These are phyloP conservation scores for Talaromyces verruculosus DNA, from an alignment of 2,329 filamentous ascomycete genomes.

Conservation along the genomic window DNA sequence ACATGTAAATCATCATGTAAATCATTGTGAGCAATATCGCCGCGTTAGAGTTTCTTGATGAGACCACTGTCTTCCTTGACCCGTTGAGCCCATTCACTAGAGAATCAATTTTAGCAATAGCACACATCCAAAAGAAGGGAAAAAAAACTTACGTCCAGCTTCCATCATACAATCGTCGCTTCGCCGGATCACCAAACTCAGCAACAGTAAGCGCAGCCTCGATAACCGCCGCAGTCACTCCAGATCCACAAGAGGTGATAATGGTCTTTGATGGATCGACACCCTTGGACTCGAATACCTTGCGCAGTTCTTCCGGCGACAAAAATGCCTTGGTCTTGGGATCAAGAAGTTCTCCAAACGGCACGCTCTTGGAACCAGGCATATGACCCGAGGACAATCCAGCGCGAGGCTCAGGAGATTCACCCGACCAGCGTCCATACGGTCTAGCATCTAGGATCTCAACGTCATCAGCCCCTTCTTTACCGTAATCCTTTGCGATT, in stretches of 20 bases:
- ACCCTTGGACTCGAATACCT: constrained; percentile 76
- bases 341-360: constrained; percentile 77
- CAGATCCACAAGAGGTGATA: constrained; percentile 86
- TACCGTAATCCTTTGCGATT: constrained; percentile 69
- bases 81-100: constrained; percentile 53
- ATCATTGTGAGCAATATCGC: background rate
- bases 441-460: constrained; percentile 89
- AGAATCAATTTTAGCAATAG: constrained; percentile 3
- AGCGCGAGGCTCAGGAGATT: constrained; percentile 79
- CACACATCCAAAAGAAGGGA: background rate
- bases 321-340: constrained; percentile 78
- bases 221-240: constrained; percentile 87
- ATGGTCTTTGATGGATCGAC: constrained; percentile 78
- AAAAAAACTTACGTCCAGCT: constrained; percentile 83
- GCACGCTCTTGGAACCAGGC: constrained; percentile 80
- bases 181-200: constrained; percentile 65
- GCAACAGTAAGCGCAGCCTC: constrained; percentile 83
- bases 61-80: constrained; percentile 48
- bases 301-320: constrained; percentile 67
- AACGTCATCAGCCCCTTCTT: constrained; percentile 77
- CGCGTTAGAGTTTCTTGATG: constrained; percentile 39
- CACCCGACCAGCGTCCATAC: constrained; percentile 75
- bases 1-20: background rate
- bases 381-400: constrained; percentile 89
- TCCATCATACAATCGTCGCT: constrained; percentile 83